These are phyloP conservation scores for Penicillium sp. DNA, from an alignment of 2,329 filamentous ascomycete species.

Conservation along the genomic window DNA sequence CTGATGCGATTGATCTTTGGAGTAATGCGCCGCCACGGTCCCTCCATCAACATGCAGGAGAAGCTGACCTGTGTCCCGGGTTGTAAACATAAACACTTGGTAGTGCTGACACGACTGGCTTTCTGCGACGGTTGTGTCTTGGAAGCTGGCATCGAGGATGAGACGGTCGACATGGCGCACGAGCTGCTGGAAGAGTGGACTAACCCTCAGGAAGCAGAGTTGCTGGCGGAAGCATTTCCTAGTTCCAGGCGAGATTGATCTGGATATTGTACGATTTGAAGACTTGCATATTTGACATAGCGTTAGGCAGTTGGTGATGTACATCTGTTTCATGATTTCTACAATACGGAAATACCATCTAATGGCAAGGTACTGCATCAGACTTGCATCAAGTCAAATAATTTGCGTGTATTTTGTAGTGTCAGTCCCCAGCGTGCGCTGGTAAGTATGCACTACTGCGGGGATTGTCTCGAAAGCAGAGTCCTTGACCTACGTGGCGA, in stretches of 20 bases:
- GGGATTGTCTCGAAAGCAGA: no score
- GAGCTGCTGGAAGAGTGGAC: slow-evolving; percentile 76
- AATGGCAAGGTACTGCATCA: no score
- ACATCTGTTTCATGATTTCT: slow-evolving; percentile 9
- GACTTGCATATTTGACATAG: slow-evolving; percentile 12
- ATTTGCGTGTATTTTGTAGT: no score
- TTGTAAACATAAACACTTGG: slow-evolving; percentile 75
- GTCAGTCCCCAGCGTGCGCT: no score
- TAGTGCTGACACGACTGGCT: slow-evolving; percentile 76
- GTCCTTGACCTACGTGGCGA: no score
- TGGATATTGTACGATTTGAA: slow-evolving; percentile 12
- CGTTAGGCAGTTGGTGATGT: slow-evolving; percentile 4
- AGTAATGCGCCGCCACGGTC: slow-evolving; percentile 59
- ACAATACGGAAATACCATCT: slow-evolving; percentile 14
- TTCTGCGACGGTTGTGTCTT: slow-evolving; percentile 78
- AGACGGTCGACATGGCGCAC: slow-evolving; percentile 76
- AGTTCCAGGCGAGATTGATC: slow-evolving; percentile 32
- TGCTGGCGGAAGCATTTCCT: slow-evolving; percentile 50
- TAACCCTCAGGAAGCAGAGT: slow-evolving; percentile 73
- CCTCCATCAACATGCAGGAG: slow-evolving; percentile 63
- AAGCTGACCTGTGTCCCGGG: slow-evolving; percentile 70
- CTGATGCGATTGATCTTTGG: slow-evolving; percentile 61
- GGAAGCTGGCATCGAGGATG: slow-evolving; percentile 71
- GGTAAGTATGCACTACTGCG: no score
- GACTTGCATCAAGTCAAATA: not conserved